Evolutionary conservation across 2,329 filamentous ascomycete genomes (phyloP), one percentile per base, ranked within the genome.

Genomic region (Diaporthe velutina): DNA sequence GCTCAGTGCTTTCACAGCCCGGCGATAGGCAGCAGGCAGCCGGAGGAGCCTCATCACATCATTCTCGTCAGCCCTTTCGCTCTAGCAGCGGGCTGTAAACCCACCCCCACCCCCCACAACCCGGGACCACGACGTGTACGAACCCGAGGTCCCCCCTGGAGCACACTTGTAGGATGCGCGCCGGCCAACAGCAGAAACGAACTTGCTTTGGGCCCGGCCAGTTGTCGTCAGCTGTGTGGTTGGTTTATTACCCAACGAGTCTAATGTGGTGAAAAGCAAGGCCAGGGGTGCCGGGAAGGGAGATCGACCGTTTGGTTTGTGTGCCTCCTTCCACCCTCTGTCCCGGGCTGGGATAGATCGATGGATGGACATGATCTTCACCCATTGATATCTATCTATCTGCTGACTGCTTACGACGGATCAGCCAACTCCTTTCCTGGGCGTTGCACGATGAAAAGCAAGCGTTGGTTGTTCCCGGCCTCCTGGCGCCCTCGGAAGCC

Each of bases 61-160:
- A 64, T 33, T 48, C 40, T 33, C 40, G 17, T 64, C 25, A 54
- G 13, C 25, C 25, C 22, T n/a, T n/a, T n/a, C n/a, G n/a, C 33
- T 17, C n/a, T 38, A 19, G 55, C n/a, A 10, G 22, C 22, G 33
- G 35, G 55, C 33, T 35, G 40, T n/a, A n/a, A 52, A 8, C 48
- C 30, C 48, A 40, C 22, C 61, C 45, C 45, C 64, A 40, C 64
- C 64, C n/a, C 64, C 64, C 64, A 68, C 64, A 68, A 68, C 64
- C 64, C 64, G 64, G 19, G 52, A 28, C 12, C 17, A 28, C 25
- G 50, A 19, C 17, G 25, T 52, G 12, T 25, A 12, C 17, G 22
- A 12, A 6, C 10, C 13, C 57, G 4, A 22, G 19, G 5, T 9
- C 9, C 30, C 55, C 19, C 54, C 54, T 19, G n/a, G 13, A 28